Percentiles rank a stretch among this genome's conserved stretches.
phyloP scores from a whole-genome alignment of 2,329 filamentous ascomycete species.

The Pseudopyricularia javanii region DNA sequence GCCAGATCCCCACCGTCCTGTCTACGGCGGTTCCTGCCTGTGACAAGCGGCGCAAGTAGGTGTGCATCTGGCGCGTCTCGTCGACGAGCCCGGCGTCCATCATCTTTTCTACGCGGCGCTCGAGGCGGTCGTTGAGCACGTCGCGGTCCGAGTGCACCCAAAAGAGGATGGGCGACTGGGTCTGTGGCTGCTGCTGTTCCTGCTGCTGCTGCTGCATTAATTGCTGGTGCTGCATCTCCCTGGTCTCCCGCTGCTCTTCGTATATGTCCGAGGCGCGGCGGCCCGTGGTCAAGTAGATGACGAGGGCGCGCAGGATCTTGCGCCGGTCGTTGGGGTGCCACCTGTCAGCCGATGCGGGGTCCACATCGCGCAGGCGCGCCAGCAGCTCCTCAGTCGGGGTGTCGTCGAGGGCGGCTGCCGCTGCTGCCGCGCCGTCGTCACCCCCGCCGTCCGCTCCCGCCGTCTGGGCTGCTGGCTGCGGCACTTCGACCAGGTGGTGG shows the following conservation, averaged over 20 bases:
- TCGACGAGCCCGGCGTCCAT: constrained; percentile 39
- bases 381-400: constrained; percentile 61
- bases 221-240: too few species aligned
- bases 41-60: constrained; percentile 20
- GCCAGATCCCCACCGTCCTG: constrained; percentile 77
- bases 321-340: constrained; percentile 93
- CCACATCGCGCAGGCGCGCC: constrained; percentile 61
- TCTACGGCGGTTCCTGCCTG: constrained; percentile 47
- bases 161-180: constrained; percentile 48
- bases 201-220: constrained; percentile 38
- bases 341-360: constrained; percentile 75
- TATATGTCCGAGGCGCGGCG: constrained; percentile 78
- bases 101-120: constrained; percentile 77
- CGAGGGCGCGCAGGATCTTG: constrained; percentile 79
- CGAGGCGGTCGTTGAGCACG: constrained; percentile 55
- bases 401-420: constrained; percentile 50
- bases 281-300: constrained; percentile 80
- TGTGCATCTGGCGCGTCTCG: constrained; percentile 34
- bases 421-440: background rate
- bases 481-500: constrained; percentile 44
- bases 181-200: constrained; percentile 3
- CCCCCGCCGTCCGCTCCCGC: constrained; percentile 12
- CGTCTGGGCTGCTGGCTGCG: too few species aligned
- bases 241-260: constrained; percentile 32
- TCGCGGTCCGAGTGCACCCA: constrained; percentile 75